Percentiles rank a stretch among this genome's conserved stretches.
Evolutionary conservation across 352 stramenopile genomes (phyloP).

Genomic region (Phytophthora parvispora): DNA sequence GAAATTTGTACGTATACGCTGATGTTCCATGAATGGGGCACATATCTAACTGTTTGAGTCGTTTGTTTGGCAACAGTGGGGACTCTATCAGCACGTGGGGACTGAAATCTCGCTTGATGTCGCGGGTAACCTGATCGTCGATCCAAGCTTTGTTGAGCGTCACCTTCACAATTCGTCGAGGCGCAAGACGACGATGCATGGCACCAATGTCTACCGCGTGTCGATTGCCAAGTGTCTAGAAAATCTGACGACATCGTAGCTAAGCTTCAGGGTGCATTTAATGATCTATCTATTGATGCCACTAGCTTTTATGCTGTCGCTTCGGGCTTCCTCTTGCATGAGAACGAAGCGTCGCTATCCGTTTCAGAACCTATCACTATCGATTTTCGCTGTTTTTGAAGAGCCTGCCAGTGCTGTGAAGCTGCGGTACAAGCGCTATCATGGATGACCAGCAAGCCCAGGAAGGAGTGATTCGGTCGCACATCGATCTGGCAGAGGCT

Average conservation of each 20-base stretch:
- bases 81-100: constrained; percentile 80
- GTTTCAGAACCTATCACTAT: constrained; percentile 10
- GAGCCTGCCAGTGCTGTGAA: background rate
- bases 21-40: background rate
- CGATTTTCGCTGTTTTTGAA: constrained; percentile 1
- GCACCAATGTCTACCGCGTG: constrained; percentile 70
- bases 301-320: background rate
- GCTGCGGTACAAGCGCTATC: background rate
- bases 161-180: constrained; percentile 78
- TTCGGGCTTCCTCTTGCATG: background rate
- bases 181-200: constrained; percentile 72
- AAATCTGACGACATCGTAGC: constrained; percentile 48
- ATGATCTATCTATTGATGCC: constrained; percentile 22
- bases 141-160: constrained; percentile 85
- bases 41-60: constrained; percentile 11
- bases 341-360: constrained; percentile 29
- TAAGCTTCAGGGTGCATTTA: background rate
- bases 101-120: constrained; percentile 78
- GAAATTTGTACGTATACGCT: constrained; percentile 65
- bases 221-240: constrained; percentile 75
- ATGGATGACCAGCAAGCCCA: constrained; percentile 49
- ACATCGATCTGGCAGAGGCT: constrained; percentile 73
- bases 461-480: constrained; percentile 64
- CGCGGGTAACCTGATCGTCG: constrained; percentile 83
- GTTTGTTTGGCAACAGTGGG: constrained; percentile 49